Base-by-base conservation (phyloP, 2,329 filamentous ascomycete species). In the Dothidotthia symphoricarpi region DNA sequence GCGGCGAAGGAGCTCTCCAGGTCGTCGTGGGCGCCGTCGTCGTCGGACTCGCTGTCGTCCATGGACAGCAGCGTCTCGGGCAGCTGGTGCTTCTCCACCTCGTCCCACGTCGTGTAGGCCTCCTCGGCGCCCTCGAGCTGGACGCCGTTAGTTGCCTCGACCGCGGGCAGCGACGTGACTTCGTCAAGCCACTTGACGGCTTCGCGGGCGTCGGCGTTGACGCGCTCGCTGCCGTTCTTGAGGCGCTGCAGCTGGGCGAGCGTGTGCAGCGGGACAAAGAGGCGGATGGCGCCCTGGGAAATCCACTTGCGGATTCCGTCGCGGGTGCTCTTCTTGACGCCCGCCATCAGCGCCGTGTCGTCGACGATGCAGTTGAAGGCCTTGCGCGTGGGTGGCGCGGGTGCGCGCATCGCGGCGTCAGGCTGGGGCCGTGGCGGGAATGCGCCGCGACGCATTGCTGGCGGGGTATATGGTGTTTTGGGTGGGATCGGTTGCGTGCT, bases 301-400 rank as follows among this genome's bases (percentile, higher is more conserved):
- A 75, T 66, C 73, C 73, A 75, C 57, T 75, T 74, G 56, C 70
- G 64, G 45, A 76, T 73, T 35, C 73, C 73, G 51, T 76, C 73
- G 47, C 72, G 64, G 38, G 73, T 75, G 58, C 69, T 73, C 55
- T 68, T 71, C 65, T 74, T 75, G 32, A 73, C 71, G 41, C 73
- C 73, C 27, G 71, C 71, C 39, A 75, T 66, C 47, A 76, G 55
- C 22, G 73, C 73, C 14, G 69, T 72, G 49, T 75, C 73, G 53
- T 76, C 73, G 48, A 75, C 71, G 47, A 75, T 75, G 57, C 73
- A 75, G 63, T 75, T 75, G 68, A 76, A 75, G 40, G 75, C 54
- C 63, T 74, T 75, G 49, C 71, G 68, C 47, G 48, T 48, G 24
- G 63, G 61, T 39, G 46, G 57, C 39, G 61, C 57, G 45, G 53